Conservation (phyloP, 1,139 yeast species). For the Pichiaceae sp. region DNA sequence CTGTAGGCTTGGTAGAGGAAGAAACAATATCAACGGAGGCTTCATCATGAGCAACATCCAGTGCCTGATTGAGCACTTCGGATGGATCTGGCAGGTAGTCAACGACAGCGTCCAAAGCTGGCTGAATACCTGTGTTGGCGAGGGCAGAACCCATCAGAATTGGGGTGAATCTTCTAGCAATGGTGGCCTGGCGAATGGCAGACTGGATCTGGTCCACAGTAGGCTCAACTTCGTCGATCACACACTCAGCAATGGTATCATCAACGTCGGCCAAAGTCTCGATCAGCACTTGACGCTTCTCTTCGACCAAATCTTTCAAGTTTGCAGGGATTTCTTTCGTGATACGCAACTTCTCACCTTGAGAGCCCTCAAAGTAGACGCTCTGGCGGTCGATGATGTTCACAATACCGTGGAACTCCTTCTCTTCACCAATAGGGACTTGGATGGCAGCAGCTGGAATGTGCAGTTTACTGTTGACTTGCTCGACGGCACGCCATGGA, state of each 20-base stretch:
- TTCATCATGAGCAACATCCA: constrained; percentile 67
- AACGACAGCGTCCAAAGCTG: constrained; percentile 91
- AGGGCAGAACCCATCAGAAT: constrained; percentile 97
- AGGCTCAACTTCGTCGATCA: constrained; percentile 85
- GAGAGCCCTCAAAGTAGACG: constrained; percentile 82
- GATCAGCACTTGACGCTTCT: constrained; percentile 72
- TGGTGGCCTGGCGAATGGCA: constrained; percentile 94
- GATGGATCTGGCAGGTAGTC: constrained; percentile 94
- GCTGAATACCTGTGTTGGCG: constrained; percentile 92
- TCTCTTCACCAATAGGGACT: constrained; percentile 94
- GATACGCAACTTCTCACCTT: constrained; percentile 66
- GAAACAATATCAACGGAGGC: constrained; percentile 70
- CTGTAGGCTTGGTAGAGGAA: constrained; percentile 70
- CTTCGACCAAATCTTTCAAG: constrained; percentile 66
- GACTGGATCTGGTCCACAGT: constrained; percentile 69
- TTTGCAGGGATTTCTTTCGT: constrained; percentile 67
- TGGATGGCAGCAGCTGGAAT: constrained; percentile 97
- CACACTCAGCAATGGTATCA: constrained; percentile 92
- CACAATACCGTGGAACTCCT: constrained; percentile 77
- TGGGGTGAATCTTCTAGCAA: constrained; percentile 95
- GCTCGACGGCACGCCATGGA: constrained; percentile 92
- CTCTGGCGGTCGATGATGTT: constrained; percentile 86
- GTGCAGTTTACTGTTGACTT: constrained; percentile 75
- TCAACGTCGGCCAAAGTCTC: constrained; percentile 97
- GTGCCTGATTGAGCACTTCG: constrained; percentile 82